Conservation (phyloP, 2,329 filamentous ascomycete species). For the Pestalotiopsis sp. region DNA sequence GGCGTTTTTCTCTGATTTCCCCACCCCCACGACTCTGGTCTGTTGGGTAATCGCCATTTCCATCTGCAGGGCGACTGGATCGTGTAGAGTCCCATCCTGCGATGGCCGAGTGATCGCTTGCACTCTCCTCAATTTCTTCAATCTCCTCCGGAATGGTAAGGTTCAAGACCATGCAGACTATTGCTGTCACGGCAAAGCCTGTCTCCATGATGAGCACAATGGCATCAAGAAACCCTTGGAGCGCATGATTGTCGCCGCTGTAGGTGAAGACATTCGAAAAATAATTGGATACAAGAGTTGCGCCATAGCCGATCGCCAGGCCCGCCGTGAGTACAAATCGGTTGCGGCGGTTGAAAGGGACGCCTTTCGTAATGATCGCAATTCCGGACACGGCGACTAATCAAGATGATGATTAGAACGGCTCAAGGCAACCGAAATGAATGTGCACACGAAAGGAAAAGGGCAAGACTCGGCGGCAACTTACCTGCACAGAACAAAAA, state of each 20-base stretch:
- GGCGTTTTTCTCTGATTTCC: not conserved
- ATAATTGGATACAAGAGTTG: constrained; percentile 68
- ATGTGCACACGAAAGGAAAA: not conserved
- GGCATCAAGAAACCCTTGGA: constrained; percentile 76
- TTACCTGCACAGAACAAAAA: constrained; percentile 70
- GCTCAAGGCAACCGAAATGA: not conserved
- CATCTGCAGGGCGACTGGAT: not conserved
- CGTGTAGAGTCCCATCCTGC: not conserved
- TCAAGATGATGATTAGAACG: not conserved
- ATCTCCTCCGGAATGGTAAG: constrained; percentile 72
- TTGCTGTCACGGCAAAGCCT: constrained; percentile 74
- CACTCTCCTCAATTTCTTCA: constrained; percentile 67
- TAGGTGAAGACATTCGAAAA: constrained; percentile 76
- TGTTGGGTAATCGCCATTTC: not conserved
- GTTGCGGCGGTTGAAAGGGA: constrained; percentile 77
- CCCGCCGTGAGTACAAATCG: constrained; percentile 81
- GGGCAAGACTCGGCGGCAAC: not conserved
- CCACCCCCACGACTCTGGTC: not conserved
- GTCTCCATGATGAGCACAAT: constrained; percentile 75
- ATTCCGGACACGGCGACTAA: constrained; percentile 75
- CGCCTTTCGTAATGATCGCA: constrained; percentile 70
- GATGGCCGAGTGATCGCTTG: constrained; percentile 11
- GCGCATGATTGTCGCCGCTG: constrained; percentile 64
- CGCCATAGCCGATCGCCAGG: constrained; percentile 73
- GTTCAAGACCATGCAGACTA: constrained; percentile 75